Base-by-base conservation (phyloP, 2,329 filamentous ascomycete genomes). In the Curvularia sp. region DNA sequence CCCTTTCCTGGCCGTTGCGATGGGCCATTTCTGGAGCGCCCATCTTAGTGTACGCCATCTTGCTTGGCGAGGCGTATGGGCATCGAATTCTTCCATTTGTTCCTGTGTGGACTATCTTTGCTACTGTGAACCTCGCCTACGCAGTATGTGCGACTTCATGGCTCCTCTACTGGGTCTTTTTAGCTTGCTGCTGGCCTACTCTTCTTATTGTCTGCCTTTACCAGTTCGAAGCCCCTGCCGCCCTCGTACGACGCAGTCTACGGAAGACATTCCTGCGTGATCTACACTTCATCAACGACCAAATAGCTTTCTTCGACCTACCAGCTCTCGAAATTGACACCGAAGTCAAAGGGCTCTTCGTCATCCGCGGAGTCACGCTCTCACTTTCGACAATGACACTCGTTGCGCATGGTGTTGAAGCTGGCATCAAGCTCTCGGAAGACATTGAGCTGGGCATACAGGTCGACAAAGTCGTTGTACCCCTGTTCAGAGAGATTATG, bases 271-370 rank as follows among this genome's bases (percentile, higher is more conserved):
- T 83, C 9, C 70, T 80, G 27, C 68, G 78, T 45, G 72, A 80
- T 36, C 63, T 82, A 21, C 80, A 83, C 55, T 84, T 84, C 63
- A 80, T 82, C 59, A 79, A 80, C 46, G 82, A 85, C 57, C 80
- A 80, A 57, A 76, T 85, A 54, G 81, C 81, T 3, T 72, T 82
- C 51, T 82, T 82, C 60, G 76, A 81, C 49, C 65, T 83, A 6
- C 82, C 83, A 0, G 83, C 82, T 1, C 67, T 85, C 51, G 83
- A 85, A 63, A 84, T 85, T 42, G 83, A 85, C 62, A 82, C 80
- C 0, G 81, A 83, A 25, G 81, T 84, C 13, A 78, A 82, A 60
- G 83, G 83, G 0, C 70, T 85, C 18, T 79, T 85, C 64, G 81
- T 83, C 6, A 75, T 85, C 39, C 76, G 83, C n/a, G 83, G 82